These are phyloP conservation scores for Xylaria sp. DNA, from an alignment of 2,329 filamentous ascomycete species.

Conservation along the genomic window DNA sequence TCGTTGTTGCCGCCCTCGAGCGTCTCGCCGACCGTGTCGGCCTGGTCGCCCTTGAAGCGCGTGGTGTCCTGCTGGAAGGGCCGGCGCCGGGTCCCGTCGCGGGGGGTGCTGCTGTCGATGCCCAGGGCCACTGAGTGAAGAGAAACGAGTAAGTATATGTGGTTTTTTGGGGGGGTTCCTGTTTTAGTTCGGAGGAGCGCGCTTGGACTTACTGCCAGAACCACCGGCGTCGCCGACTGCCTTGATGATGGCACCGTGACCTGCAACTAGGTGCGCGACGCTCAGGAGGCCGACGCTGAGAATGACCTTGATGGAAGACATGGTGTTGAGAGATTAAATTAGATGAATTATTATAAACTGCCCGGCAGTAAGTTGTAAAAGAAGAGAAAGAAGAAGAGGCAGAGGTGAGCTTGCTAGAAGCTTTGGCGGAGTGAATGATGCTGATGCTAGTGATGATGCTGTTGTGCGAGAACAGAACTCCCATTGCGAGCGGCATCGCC, in stretches of 20 bases:
- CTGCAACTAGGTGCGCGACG: slow-evolving; percentile 65
- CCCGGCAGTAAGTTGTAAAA: slow-evolving; percentile 41
- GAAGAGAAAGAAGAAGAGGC: neutral
- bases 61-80: slow-evolving; percentile 74
- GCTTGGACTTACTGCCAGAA: slow-evolving; percentile 55
- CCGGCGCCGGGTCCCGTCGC: slow-evolving; percentile 68
- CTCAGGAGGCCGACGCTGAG: slow-evolving; percentile 62
- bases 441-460: slow-evolving; percentile 19
- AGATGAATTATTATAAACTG: slow-evolving; percentile 35
- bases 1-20: slow-evolving; percentile 66
- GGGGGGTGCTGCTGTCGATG: slow-evolving; percentile 66
- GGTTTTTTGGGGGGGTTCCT: neutral
- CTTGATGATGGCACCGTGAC: slow-evolving; percentile 69
- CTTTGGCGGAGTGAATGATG: slow-evolving; percentile 5
- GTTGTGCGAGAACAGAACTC: slow-evolving; percentile 4
- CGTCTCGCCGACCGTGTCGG: slow-evolving; percentile 68
- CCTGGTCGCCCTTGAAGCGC: slow-evolving; percentile 66
- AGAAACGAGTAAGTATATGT: slow-evolving; percentile 2
- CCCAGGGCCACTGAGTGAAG: slow-evolving; percentile 55
- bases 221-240: slow-evolving; percentile 70
- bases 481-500: slow-evolving; percentile 8
- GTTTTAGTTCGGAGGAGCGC: neutral
- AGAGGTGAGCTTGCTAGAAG: slow-evolving; percentile 26
- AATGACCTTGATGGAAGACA: slow-evolving; percentile 46
- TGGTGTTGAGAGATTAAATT: slow-evolving; percentile 31